Evolutionary conservation across 1,284 basidiomycete species (phyloP).

Genomic region (Entoloma clypeatum): DNA sequence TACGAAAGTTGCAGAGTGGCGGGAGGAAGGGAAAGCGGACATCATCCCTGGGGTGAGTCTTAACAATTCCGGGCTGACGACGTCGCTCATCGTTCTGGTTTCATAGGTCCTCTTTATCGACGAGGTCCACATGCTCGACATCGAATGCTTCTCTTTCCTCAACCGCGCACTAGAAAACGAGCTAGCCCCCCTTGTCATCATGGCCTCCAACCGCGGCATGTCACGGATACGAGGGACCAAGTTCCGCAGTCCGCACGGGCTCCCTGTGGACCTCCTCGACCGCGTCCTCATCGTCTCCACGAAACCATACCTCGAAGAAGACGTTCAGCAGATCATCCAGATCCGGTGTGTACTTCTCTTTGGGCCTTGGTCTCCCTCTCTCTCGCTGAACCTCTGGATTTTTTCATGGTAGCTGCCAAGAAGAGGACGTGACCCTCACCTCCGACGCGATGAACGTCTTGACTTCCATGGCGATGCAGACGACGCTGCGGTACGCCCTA

Average conservation of each 20-base stretch:
- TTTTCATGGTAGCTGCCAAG: constrained; percentile 70
- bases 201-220: constrained; percentile 97
- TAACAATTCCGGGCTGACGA: constrained; percentile 4
- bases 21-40: constrained; percentile 98
- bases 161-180: constrained; percentile 95
- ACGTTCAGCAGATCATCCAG: constrained; percentile 88
- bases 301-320: constrained; percentile 80
- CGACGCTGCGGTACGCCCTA: constrained; percentile 85
- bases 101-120: constrained; percentile 86
- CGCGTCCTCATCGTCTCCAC: constrained; percentile 95
- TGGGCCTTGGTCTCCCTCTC: constrained; percentile 5
- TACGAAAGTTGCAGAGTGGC: constrained; percentile 95
- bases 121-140: constrained; percentile 99
- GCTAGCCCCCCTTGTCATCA: constrained; percentile 92
- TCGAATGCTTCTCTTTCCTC: constrained; percentile 98
- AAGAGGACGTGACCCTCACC: constrained; percentile 91
- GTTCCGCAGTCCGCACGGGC: constrained; percentile 90
- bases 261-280: constrained; percentile 93
- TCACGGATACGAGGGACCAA: constrained; percentile 94
- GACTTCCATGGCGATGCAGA: constrained; percentile 82
- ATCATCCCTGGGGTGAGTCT: constrained; percentile 90
- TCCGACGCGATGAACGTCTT: constrained; percentile 75
- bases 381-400: constrained; percentile 1
- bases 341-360: constrained; percentile 61
- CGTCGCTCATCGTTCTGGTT: neutral